Evolutionary conservation across 805 yeast genomes (phyloP), one percentile per base, ranked within the genome.

Genomic region (Metschnikowia amazonensis): DNA sequence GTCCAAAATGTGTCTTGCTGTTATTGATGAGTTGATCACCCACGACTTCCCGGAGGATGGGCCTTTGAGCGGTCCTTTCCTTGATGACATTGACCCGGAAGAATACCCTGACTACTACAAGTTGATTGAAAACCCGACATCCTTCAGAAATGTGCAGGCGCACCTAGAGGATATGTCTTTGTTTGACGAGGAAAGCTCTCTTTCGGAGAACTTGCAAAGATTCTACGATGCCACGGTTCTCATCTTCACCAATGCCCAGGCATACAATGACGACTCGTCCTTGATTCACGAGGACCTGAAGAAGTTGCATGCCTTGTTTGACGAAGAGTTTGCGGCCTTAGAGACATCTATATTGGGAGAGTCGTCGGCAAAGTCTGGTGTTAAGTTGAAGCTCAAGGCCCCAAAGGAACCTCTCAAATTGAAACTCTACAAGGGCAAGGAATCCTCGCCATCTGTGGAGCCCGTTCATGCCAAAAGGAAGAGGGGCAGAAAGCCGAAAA

Each of bases 31-130:
- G 17, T 65, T 77, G 28, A 68, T 74, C 5, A 61, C 65, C 42
- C 69, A 70, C 52, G 75, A 75, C 44, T 72, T 71, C 38, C 70
- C 76, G 5, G 79, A 75, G 17, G 67, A 77, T 25, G 79, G 80
- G 10, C 63, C 68, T 39, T 70, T 84, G 33, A 77, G 86, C 48
- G 85, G 77, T 11, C 86, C 95, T 0, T 90, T 89, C 60, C 61
- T 85, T 68, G 86, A 82, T 27, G 83, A 81, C 45, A 94, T 92
- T 2, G 81, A 81, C 57, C 76, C 75, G 27, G 77, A 77, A 11
- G 79, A 77, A 47, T 84, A 85, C 56, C 96, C 96, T 1, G 95
- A 86, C 57, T 90, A 90, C 67, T 83, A 83, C 65, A 75, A 79
- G 51, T 69, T 86, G 5, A 82, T 92, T 36, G 75, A 79, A 51